Base-by-base conservation (phyloP, 345 rosid genomes). In the Eutrema yunnanense region DNA sequence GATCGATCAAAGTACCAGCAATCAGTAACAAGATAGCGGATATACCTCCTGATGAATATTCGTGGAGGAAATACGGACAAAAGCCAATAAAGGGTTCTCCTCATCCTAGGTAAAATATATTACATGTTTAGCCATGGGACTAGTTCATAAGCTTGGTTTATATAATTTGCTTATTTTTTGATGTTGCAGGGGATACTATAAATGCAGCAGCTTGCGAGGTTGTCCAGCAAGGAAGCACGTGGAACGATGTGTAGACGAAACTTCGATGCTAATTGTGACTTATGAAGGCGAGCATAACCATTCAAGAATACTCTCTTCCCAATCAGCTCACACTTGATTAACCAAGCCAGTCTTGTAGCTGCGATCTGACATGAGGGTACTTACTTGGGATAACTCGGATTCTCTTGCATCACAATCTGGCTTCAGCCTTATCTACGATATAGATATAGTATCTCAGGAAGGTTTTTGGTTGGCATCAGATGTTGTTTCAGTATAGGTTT, bases 191-290 rank as follows among this genome's bases (percentile, higher is more conserved):
- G 96, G 91, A 51, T 90, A 90, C 70, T 90, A 87, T 29, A 90
- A 90, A 71, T 90, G 96, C 37, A 90, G 96, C 74, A 86, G 82
- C 29, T 48, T 87, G 34, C 73, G 91, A 78, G 91, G 93, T 16
- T 87, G 93, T 77, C 91, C 96, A 1, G 96, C 91, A 27, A 84
- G 89, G 80, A 90, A 87, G 81, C 96, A 87, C 19, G 96, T 90
- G 0, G 91, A 90, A 79, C 73, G 93, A 79, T 85, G 93, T 69
- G 56, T 81, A 27, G 91, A 87, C 27, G 93, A 90, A 42, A 80
- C 96, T 67, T 77, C 91, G 2, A 86, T 87, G 96, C 77, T 86
- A 58, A 84, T 84, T 60, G 89, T 90, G 55, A 87, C 91, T 1
- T 90, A 90, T 9, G 93, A 90, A 83, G 92, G 88, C 1, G 91